Evolutionary conservation across 129 eudicot genomes (phyloP).

Genomic region (Cynara cardunculus): DNA sequence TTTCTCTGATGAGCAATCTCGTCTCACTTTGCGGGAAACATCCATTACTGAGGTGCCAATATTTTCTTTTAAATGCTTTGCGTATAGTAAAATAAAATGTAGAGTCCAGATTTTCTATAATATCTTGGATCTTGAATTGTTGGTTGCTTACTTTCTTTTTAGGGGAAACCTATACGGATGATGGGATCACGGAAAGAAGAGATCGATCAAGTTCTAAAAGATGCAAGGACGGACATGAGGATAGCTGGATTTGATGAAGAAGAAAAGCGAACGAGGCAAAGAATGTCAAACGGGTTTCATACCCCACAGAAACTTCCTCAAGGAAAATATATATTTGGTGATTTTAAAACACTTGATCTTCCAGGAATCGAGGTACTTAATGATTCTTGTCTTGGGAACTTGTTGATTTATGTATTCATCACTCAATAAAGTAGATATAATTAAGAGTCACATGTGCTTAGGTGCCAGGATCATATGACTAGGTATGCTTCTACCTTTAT

Average conservation of each 20-base stretch:
- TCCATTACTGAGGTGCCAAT: constrained; percentile 52
- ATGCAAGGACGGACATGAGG: constrained; percentile 58
- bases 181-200: constrained; percentile 84
- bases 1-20: constrained; percentile 67
- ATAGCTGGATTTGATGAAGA: constrained; percentile 94
- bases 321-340: constrained; percentile 76
- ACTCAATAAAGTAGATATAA: background rate
- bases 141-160: constrained; percentile 10
- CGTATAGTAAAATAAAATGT: background rate
- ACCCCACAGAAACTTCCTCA: constrained; percentile 60
- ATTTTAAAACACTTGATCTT: constrained; percentile 70
- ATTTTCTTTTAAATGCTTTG: background rate
- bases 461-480: background rate
- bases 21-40: constrained; percentile 45
- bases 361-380: constrained; percentile 74
- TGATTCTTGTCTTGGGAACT: background rate
- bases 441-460: background rate
- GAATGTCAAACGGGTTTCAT: constrained; percentile 36
- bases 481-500: background rate
- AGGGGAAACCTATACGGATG: constrained; percentile 85
- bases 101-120: background rate
- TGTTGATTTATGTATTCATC: background rate
- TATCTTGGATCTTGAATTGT: background rate
- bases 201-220: constrained; percentile 65
- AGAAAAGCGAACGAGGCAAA: constrained; percentile 70